A percentile compares a stretch with the other conserved stretches of the same genome.
These are phyloP conservation scores for Fusarium metavorans DNA, from an alignment of 2,329 filamentous ascomycete genomes.

Conservation along the genomic window DNA sequence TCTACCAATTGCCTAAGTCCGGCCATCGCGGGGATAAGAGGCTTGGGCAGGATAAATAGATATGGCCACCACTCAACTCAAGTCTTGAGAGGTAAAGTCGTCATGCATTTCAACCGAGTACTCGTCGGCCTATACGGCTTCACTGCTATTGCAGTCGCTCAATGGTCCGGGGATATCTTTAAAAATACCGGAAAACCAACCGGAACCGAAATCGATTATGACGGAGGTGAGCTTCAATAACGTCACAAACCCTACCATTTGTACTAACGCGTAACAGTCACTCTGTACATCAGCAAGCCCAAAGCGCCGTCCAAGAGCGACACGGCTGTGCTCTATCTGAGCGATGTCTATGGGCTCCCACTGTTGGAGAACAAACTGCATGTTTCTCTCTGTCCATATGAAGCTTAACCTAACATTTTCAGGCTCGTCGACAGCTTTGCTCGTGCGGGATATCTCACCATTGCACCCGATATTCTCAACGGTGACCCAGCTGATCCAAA, in stretches of 20 bases:
- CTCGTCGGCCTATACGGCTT: not conserved
- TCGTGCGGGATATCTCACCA: conserved; percentile 22
- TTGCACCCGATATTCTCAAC: conserved; percentile 19
- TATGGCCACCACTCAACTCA: not conserved
- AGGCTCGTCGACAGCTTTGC: conserved; percentile 30
- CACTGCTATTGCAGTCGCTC: not conserved
- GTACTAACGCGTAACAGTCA: not conserved
- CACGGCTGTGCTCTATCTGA: conserved; percentile 26
- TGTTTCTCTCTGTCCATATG: not conserved
- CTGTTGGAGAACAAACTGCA: conserved; percentile 18
- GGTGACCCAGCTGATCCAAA: conserved; percentile 8
- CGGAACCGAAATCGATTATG: conserved; percentile 1
- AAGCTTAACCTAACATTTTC: accelerated
- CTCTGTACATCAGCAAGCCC: conserved; percentile 21
- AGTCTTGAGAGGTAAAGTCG: not conserved
- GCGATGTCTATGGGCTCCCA: conserved; percentile 25
- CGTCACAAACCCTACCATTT: not conserved
- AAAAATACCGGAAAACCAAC: not conserved
- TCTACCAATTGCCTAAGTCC: not conserved
- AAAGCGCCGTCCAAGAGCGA: not conserved
- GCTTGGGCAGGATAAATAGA: not conserved
- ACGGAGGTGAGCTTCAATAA: conserved; percentile 4
- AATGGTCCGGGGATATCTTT: not conserved
- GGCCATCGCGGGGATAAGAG: not conserved
- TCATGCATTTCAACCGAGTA: not conserved